phyloP scores from a whole-genome alignment of 2,329 filamentous ascomycete genomes.

The Calonectria montana region DNA sequence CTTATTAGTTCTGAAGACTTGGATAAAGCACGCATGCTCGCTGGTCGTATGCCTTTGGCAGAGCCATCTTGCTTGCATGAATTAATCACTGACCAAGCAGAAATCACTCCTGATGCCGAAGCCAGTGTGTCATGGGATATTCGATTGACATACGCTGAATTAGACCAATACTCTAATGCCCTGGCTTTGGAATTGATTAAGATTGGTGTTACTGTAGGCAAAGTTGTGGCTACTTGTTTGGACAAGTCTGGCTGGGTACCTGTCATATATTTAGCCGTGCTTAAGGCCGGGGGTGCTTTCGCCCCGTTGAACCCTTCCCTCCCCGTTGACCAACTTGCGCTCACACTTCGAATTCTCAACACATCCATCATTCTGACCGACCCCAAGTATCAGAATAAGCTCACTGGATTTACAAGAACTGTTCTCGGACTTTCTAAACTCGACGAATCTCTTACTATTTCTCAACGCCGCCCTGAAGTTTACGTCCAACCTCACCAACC shows the following conservation, averaged over 20 bases:
- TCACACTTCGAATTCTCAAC: not conserved
- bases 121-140: not conserved
- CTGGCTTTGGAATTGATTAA: not conserved
- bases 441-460: not conserved
- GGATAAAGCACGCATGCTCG: not conserved
- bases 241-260: constrained; percentile 28
- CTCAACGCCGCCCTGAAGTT: not conserved
- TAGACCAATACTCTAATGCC: not conserved
- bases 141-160: not conserved
- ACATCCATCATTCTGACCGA: not conserved
- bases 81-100: not conserved
- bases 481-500: not conserved
- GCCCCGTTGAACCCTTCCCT: not conserved
- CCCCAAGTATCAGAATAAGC: not conserved
- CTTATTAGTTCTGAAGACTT: not conserved
- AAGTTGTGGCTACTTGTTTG: constrained; percentile 17
- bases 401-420: not conserved
- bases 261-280: constrained; percentile 19
- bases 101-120: not conserved
- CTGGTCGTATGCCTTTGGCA: not conserved
- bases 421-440: not conserved
- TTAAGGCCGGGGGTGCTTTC: constrained; percentile 19
- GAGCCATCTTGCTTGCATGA: not conserved
- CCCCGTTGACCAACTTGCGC: not conserved
- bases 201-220: not conserved